Evolutionary conservation across 2,329 filamentous ascomycete species (phyloP).

Genomic region (Pseudopyrenochaeta lycopersici): DNA sequence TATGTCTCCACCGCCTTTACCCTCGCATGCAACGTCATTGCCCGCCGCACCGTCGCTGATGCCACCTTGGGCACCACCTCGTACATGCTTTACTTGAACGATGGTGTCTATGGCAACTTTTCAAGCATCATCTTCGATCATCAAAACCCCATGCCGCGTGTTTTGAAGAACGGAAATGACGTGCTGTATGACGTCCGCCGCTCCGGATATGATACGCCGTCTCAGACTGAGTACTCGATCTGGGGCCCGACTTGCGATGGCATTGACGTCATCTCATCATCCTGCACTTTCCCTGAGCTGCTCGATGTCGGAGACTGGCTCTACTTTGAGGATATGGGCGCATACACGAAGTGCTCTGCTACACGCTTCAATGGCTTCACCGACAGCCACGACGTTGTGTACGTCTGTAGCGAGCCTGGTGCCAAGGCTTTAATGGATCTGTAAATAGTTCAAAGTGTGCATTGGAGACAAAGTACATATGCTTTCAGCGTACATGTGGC

Average conservation of each 20-base stretch:
- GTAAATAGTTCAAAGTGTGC: slow-evolving; percentile 15
- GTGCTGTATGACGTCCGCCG: slow-evolving; percentile 62
- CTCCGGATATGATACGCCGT: slow-evolving; percentile 57
- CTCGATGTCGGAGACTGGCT: slow-evolving; percentile 96
- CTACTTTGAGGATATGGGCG: slow-evolving; percentile 98
- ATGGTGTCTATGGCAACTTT: slow-evolving; percentile 98
- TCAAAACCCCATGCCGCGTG: slow-evolving; percentile 85
- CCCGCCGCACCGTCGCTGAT: slow-evolving; percentile 85
- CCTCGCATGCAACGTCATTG: slow-evolving; percentile 94
- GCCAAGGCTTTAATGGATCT: slow-evolving; percentile 74
- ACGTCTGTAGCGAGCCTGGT: slow-evolving; percentile 92
- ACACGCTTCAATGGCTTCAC: slow-evolving; percentile 98
- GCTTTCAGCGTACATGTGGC: not conserved
- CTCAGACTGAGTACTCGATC: slow-evolving; percentile 83
- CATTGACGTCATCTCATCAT: slow-evolving; percentile 91
- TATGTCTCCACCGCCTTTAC: slow-evolving; percentile 95
- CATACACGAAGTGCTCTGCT: slow-evolving; percentile 97
- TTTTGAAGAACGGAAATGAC: slow-evolving; percentile 71
- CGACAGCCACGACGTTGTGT: slow-evolving; percentile 90
- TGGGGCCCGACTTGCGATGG: slow-evolving; percentile 99
- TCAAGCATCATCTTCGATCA: slow-evolving; percentile 99
- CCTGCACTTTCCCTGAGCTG: slow-evolving; percentile 77
- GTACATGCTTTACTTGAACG: slow-evolving; percentile 98
- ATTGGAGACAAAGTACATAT: not conserved
- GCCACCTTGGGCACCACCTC: slow-evolving; percentile 71